A percentile compares a stretch with the other conserved stretches of the same genome.
phyloP scores from a whole-genome alignment of 345 rosid genomes.

The Psidium guajava region DNA sequence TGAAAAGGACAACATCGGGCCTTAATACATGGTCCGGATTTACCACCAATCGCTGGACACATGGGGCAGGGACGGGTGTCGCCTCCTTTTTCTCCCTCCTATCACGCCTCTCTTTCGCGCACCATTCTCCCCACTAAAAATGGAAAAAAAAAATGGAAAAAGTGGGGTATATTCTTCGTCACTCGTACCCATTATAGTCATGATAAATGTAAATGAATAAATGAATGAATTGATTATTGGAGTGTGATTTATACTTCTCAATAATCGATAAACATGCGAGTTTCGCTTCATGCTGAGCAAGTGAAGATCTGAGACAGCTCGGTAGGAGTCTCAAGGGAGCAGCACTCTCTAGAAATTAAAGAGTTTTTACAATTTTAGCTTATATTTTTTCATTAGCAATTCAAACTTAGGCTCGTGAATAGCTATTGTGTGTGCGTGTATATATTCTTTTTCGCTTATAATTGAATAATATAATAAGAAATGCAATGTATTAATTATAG shows the following conservation, averaged over 20 bases:
- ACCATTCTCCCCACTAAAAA: neutral
- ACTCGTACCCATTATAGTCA: neutral
- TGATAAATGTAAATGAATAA: neutral
- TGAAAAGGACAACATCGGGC: neutral
- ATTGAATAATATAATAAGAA: too few species aligned
- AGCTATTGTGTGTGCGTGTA: too few species aligned
- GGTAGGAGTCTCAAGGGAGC: too few species aligned
- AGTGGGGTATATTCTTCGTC: neutral
- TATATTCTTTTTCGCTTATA: too few species aligned
- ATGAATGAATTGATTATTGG: neutral
- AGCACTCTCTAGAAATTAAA: too few species aligned
- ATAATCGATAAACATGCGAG: fast-evolving
- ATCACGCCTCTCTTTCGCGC: neutral
- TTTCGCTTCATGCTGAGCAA: too few species aligned
- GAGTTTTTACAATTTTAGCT: too few species aligned
- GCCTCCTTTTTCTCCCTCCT: neutral
- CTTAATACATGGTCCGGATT: neutral
- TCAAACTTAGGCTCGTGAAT: too few species aligned
- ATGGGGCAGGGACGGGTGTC: neutral
- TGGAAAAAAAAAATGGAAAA: neutral
- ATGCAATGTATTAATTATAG: too few species aligned
- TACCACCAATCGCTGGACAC: neutral
- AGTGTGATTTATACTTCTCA: fast-evolving
- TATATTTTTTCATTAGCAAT: too few species aligned
- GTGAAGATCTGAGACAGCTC: too few species aligned